These are phyloP conservation scores for Geoglossum cookeanum DNA, from an alignment of 2,329 filamentous ascomycete species.

Conservation along the genomic window DNA sequence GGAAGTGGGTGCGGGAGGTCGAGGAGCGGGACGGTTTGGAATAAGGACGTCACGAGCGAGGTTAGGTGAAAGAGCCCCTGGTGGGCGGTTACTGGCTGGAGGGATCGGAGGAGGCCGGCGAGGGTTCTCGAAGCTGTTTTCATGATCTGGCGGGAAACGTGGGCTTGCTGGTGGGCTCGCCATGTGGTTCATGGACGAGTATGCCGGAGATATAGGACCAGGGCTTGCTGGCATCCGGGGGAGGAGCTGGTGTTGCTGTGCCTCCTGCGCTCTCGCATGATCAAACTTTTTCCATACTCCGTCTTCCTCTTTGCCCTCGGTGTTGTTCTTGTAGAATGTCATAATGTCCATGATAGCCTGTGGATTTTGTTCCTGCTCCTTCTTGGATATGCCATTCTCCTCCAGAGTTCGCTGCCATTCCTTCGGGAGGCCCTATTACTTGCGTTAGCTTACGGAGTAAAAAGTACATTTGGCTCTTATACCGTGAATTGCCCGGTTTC, in stretches of 20 bases:
- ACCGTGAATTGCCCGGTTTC: conserved; percentile 92
- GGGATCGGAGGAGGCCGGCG: conserved; percentile 83
- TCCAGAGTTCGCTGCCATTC: conserved; percentile 95
- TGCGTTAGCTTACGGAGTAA: not conserved
- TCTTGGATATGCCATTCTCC: conserved; percentile 89
- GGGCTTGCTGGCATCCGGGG: not conserved
- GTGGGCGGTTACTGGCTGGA: conserved; percentile 24
- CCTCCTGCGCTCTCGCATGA: conserved; percentile 46
- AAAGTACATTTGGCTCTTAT: conserved; percentile 11
- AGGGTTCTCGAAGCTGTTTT: conserved; percentile 94
- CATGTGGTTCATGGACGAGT: conserved; percentile 19
- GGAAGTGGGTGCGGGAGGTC: conserved; percentile 42
- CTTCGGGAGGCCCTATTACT: conserved; percentile 66
- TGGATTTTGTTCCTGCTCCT: conserved; percentile 87
- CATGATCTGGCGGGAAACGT: conserved; percentile 71
- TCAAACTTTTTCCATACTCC: conserved; percentile 94
- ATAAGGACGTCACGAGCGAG: conserved; percentile 33
- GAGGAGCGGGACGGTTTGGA: conserved; percentile 69
- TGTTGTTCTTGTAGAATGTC: conserved; percentile 91
- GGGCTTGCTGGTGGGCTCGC: conserved; percentile 68
- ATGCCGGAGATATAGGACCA: conserved; percentile 2
- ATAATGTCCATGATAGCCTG: conserved; percentile 93
- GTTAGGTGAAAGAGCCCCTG: conserved; percentile 25
- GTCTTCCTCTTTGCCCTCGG: conserved; percentile 61
- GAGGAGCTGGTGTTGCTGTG: conserved; percentile 10